Evolutionary conservation across 495 filamentous ascomycete genomes (phyloP), one percentile per base, ranked within the genome.

Genomic region (Tetracladium setigerum): DNA sequence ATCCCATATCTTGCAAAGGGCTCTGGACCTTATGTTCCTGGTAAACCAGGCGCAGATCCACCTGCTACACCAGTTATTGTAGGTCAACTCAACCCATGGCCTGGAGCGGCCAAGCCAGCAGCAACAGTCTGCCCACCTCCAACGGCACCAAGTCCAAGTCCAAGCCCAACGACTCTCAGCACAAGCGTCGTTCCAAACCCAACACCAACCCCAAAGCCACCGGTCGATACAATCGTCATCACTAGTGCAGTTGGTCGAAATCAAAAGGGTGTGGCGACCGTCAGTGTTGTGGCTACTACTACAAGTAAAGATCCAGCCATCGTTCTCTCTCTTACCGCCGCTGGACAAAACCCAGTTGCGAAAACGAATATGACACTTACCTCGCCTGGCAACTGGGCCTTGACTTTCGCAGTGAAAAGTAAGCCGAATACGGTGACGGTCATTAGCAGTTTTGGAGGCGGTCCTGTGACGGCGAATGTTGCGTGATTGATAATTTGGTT

Each of bases 21-120:
- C 22, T 36, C 34, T 16, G 34, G 34, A 3, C 9, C 34, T n/a
- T 36, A 36, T 9, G 2, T 36, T 9, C 34, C 34, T n/a, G 34
- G 34, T 5, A 36, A 36, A 16, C 54, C 54, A 13, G 39, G 47
- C 14, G 22, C 54, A 43, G 5, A n/a, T 36, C 31, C 51, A 7
- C 49, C 49, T 43, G 54, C 53, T 30, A 53, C 47, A 44, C 50
- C 53, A 31, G 37, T 10, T 5, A 8, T 36, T 5, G 34, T 36
- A n/a, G 34, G 34, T n/a, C 9, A 36, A 36, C 34, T 36, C 16
- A 36, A 10, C 9, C 34, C 34, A n/a, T 36, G 34, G 34, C 34
- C 34, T 9, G 34, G 34, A n/a, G 34, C 16, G 13, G 2, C 9
- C 13, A 16, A 5, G 10, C 34, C 34, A 36, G 34, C 34, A 4